A percentile compares a stretch with the other conserved stretches of the same genome.
Conservation (phyloP, 352 stramenopile species). For the Pythium folliculosum region DNA sequence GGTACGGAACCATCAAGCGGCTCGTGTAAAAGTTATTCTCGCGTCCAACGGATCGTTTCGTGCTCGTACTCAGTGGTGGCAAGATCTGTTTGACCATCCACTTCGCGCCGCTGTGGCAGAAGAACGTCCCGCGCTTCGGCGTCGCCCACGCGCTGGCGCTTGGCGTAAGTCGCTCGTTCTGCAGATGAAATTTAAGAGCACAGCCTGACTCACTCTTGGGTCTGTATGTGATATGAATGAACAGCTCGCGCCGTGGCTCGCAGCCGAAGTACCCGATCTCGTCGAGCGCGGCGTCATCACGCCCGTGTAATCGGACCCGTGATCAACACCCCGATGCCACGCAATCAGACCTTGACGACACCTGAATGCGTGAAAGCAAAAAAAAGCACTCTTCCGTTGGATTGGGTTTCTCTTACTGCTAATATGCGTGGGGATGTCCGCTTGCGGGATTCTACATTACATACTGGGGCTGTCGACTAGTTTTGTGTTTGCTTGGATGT, state of each 20-base stretch:
- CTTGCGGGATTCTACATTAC: conserved; percentile 6
- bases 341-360: neutral
- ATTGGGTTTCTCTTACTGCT: conserved; percentile 16
- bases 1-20: conserved; percentile 30
- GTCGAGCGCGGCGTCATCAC: conserved; percentile 79
- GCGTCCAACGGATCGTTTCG: neutral
- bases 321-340: neutral
- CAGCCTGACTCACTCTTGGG: neutral
- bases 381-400: conserved; percentile 26
- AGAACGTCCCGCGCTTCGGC: conserved; percentile 87
- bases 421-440: neutral
- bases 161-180: conserved; percentile 43
- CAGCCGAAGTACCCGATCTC: conserved; percentile 84
- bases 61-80: conserved; percentile 41
- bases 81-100: conserved; percentile 91
- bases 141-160: conserved; percentile 84
- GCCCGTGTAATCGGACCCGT: conserved; percentile 40
- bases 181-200: neutral
- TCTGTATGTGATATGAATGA: neutral
- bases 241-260: conserved; percentile 85
- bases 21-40: neutral
- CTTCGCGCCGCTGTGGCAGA: conserved; percentile 89
- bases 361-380: neutral
- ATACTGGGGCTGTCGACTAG: conserved; percentile 6
- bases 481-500: neutral